phyloP scores from a whole-genome alignment of 202 grass and related monocot species.

The Panicum hallii region DNA sequence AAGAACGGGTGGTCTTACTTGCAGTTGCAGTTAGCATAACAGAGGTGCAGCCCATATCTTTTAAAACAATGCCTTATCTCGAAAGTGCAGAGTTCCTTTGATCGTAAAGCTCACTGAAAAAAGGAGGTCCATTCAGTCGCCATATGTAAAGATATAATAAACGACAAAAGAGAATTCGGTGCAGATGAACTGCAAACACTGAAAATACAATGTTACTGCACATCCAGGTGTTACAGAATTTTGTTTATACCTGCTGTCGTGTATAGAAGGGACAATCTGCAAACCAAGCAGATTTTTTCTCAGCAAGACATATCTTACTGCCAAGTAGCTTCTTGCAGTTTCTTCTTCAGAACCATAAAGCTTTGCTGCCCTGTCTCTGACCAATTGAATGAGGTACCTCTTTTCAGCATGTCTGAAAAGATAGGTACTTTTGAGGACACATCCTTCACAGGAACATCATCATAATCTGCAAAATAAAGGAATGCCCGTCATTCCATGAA shows the following conservation, averaged over 20 bases:
- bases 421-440: slow-evolving; percentile 49
- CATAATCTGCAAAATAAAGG: slow-evolving; percentile 77
- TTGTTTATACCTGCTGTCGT: background rate
- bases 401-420: slow-evolving; percentile 74
- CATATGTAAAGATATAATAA: slow-evolving; percentile 21
- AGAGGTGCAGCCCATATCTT: background rate
- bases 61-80: background rate
- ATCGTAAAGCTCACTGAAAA: slow-evolving; percentile 1
- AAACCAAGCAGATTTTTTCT: slow-evolving; percentile 43
- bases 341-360: slow-evolving; percentile 76
- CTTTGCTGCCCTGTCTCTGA: slow-evolving; percentile 74
- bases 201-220: slow-evolving; percentile 2
- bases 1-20: slow-evolving; percentile 16
- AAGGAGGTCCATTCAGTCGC: background rate
- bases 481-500: slow-evolving; percentile 22
- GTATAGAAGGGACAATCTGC: slow-evolving; percentile 25
- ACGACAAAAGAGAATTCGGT: slow-evolving; percentile 13
- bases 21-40: background rate
- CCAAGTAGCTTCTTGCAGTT: slow-evolving; percentile 72
- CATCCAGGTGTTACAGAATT: slow-evolving; percentile 21
- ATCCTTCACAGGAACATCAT: slow-evolving; percentile 61
- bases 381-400: slow-evolving; percentile 70
- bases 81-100: background rate
- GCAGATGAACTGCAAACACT: slow-evolving; percentile 9
- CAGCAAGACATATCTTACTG: slow-evolving; percentile 54